phyloP scores from a whole-genome alignment of 345 rosid species.

The Brassica cretica region DNA sequence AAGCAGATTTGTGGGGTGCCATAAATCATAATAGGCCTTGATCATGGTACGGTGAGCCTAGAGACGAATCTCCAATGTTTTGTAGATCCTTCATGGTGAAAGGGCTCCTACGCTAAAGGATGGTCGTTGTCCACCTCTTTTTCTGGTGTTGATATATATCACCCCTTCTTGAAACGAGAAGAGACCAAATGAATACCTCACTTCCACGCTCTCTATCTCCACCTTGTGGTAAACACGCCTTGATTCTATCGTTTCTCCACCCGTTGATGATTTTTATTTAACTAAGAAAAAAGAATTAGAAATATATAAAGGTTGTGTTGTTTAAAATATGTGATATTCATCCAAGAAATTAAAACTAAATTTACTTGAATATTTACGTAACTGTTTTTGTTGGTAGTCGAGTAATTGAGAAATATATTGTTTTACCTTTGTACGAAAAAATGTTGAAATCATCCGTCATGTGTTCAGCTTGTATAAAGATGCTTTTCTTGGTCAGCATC shows the following conservation, averaged over 20 bases:
- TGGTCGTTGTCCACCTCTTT: conserved; percentile 50
- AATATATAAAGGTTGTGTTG: background rate
- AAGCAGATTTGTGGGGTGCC: conserved; percentile 31
- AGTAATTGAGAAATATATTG: background rate
- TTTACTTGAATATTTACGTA: background rate
- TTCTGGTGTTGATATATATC: conserved; percentile 42
- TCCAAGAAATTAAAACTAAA: background rate
- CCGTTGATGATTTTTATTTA: conserved; percentile 43
- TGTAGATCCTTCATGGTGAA: conserved; percentile 48
- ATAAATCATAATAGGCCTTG: conserved; percentile 42
- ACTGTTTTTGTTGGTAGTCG: no score
- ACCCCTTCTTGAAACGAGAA: conserved; percentile 54
- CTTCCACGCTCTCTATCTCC: conserved; percentile 45
- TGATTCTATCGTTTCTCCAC: conserved; percentile 81
- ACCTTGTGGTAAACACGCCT: conserved; percentile 59
- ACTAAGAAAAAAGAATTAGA: no score
- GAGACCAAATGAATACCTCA: conserved; percentile 57
- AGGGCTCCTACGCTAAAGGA: conserved; percentile 57
- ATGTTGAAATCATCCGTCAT: background rate
- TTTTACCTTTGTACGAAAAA: background rate
- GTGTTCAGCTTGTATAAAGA: conserved; percentile 1
- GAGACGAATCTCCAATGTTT: conserved; percentile 26
- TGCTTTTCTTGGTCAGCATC: conserved; percentile 7
- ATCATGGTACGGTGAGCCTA: conserved; percentile 48
- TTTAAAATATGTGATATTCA: background rate